These are phyloP conservation scores for Parmales sp. DNA, from an alignment of 108 stramenopile genomes.

Conservation along the genomic window DNA sequence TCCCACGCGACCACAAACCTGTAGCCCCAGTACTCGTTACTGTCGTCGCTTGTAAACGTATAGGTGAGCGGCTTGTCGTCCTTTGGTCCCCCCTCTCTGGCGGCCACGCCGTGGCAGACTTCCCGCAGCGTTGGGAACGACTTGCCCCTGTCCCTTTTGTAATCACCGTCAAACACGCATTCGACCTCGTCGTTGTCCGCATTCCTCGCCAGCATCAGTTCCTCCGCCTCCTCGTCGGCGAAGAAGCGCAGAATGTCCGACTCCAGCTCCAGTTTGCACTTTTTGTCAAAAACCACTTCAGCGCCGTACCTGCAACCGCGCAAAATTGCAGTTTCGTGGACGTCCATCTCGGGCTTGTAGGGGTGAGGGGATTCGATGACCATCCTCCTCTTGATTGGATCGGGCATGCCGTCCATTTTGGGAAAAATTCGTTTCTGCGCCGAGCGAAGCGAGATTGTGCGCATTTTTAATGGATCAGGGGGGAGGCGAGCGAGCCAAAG, in stretches of 20 bases:
- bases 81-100: background rate
- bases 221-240: background rate
- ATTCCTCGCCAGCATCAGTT: background rate
- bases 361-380: background rate
- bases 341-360: background rate
- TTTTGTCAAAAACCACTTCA: background rate
- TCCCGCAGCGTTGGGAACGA: background rate
- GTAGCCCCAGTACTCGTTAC: conserved; percentile 9
- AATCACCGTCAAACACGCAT: conserved; percentile 6
- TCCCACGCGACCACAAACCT: background rate
- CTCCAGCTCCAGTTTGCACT: background rate
- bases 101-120: background rate
- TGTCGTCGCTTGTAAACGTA: background rate
- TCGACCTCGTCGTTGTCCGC: background rate
- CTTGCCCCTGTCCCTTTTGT: background rate
- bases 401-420: background rate
- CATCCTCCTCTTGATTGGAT: background rate
- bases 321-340: background rate
- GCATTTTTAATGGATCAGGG: no score
- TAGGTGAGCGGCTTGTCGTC: background rate
- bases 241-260: background rate
- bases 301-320: conserved; percentile 1
- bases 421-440: background rate
- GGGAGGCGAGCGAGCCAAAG: no score
- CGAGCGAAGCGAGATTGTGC: no score